Base-by-base conservation (phyloP, 495 filamentous ascomycete genomes). In the Hyaloscypha variabilis region DNA sequence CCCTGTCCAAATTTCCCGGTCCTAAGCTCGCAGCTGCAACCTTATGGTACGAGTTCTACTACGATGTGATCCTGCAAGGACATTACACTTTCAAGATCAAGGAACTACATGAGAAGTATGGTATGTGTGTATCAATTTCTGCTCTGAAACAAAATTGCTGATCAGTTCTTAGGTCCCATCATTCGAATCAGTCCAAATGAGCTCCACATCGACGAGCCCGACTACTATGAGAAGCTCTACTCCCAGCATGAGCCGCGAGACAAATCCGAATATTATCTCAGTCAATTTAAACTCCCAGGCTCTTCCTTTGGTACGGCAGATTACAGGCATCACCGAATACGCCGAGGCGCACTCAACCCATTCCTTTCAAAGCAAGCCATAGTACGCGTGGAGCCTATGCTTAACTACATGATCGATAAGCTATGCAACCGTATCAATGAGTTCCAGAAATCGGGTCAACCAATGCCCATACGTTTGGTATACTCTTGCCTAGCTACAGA, bases 101-200 rank as follows among this genome's bases (percentile, higher is more conserved):
- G 34, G 62, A 68, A 25, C 68, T 76, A 58, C 74, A 74, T 21
- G 49, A 65, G 42, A 70, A 67, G 57, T 74, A 75, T 31, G 73
- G 69, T 78, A 71, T 46, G 6, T 52, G 19, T 6, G 3, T 2
- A 34, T 23, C 21, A 54, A 49, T 55, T 58, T 69, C 25, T 46
- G 67, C 8, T 51, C 8, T 76, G 67, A 3, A 14, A 24, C 19
- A 39, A 29, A n/a, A 53, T 13, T 10, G 29, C 28, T 34, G 17
- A 28, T 58, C 1, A 14, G 19, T 25, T 10, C 14, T 4, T 29
- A 66, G 73, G 69, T 19, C 85, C 86, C 8, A 85, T 88, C 54
- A 75, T 87, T 11, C 80, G 86, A 21, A 86, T 88, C 72, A 83
- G 74, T 51, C 85, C 87, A 0, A 65, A 79, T 54, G 85, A 88